Evolutionary conservation across 2,329 filamentous ascomycete species (phyloP).

Genomic region (Rosellinia necatrix): DNA sequence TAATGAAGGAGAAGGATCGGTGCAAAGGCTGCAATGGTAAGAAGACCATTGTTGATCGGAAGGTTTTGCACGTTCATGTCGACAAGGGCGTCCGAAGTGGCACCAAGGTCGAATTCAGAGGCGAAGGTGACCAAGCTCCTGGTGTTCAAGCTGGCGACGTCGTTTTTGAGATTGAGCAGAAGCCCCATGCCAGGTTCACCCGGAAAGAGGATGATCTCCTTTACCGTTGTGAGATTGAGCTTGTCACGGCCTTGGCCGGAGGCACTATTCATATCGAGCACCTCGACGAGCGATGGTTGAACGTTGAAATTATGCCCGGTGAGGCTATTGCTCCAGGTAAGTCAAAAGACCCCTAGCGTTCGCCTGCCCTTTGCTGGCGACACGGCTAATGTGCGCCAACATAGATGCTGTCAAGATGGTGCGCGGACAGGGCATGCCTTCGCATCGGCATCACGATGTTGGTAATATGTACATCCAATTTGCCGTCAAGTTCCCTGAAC

Average conservation of each 20-base stretch:
- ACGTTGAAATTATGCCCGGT: constrained; percentile 87
- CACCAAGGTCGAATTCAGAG: constrained; percentile 95
- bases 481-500: constrained; percentile 93
- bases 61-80: constrained; percentile 97
- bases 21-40: constrained; percentile 97
- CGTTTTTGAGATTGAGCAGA: constrained; percentile 98
- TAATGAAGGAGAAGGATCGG: constrained; percentile 93
- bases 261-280: constrained; percentile 93
- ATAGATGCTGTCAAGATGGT: constrained; percentile 90
- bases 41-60: constrained; percentile 97
- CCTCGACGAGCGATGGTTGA: constrained; percentile 95
- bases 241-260: constrained; percentile 91
- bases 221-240: constrained; percentile 93
- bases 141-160: constrained; percentile 94
- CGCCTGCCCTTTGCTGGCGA: not conserved
- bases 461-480: constrained; percentile 98
- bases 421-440: constrained; percentile 96
- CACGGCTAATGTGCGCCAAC: constrained; percentile 29
- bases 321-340: constrained; percentile 92
- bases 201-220: constrained; percentile 95
- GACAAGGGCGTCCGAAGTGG: constrained; percentile 92
- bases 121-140: constrained; percentile 94
- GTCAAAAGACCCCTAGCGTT: constrained; percentile 40
- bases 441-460: constrained; percentile 89
- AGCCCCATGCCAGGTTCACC: constrained; percentile 94